Base-by-base conservation (phyloP, 805 yeast species). In the Spathaspora arborariae region DNA sequence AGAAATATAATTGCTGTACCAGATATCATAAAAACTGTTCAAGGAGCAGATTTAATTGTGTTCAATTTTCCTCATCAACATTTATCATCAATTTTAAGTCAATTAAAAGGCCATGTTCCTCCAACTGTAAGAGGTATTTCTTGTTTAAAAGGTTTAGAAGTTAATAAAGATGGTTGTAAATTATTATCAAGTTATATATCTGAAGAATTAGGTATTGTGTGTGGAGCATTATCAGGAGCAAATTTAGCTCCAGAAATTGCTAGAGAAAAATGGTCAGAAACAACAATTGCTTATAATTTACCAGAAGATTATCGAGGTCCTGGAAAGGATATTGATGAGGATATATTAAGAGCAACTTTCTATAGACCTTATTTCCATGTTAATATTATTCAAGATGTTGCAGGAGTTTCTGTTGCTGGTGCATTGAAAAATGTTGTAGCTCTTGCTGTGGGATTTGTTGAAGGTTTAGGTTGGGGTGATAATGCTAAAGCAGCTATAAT, bases 391-490 rank as follows among this genome's bases (percentile, higher is more conserved):
- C 66, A 68, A 42, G 77, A 72, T 51, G 76, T 72, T 36, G 69
- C 72, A 13, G 77, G 77, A 46, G 74, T 70, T 9, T 70, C 76
- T 11, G 68, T 70, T 15, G 77, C 77, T 22, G 77, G 77, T 46
- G 77, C 77, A 2, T 63, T 72, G 56, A 72, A 72, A 59, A 72
- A 72, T 51, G 67, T 72, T 22, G 77, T 72, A 41, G 77, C 77
- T 36, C 61, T 68, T 42, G 72, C 75, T 7, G 77, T 71, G 20
- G 77, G 77, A 20, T 69, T 72, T 47, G 76, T 72, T 38, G 76
- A 71, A 56, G 77, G 77, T 36, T 62, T 63, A 46, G 75, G 75
- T 41, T 72, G 77, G 77, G 77, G 77, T 56, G 77, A 72, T 61
- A 72, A 72, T 48, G 76, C 77, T 51, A 72, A 72, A 62, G 64